Conservation (phyloP, 2,329 filamentous ascomycete genomes). For the Pleomassaria siparia region DNA sequence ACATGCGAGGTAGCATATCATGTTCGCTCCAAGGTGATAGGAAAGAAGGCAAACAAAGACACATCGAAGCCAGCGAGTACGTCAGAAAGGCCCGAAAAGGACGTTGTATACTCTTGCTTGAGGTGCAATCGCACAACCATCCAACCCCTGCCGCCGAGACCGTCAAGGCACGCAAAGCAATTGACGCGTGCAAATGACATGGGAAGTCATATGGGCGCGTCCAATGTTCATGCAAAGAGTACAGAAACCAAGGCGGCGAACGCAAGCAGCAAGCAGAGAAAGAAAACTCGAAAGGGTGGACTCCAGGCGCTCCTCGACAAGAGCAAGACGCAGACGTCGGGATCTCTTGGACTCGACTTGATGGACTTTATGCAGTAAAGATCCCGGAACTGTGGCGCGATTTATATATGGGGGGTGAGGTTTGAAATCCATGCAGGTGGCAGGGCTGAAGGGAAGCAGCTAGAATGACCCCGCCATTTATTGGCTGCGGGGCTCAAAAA, state of each 20-base stretch:
- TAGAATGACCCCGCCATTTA: constrained; percentile 34
- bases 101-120: constrained; percentile 29
- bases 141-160: constrained; percentile 22
- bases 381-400: constrained; percentile 21
- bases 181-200: background rate
- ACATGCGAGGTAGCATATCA: constrained; percentile 28
- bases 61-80: background rate
- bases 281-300: constrained; percentile 57
- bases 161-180: constrained; percentile 21
- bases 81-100: constrained; percentile 16
- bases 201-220: background rate
- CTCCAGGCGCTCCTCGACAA: constrained; percentile 57
- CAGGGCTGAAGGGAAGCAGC: constrained; percentile 21
- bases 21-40: constrained; percentile 2
- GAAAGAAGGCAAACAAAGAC: constrained; percentile 8
- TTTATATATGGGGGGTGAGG: constrained; percentile 11
- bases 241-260: constrained; percentile 40
- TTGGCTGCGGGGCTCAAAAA: constrained; percentile 36
- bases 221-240: background rate
- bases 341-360: constrained; percentile 49
- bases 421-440: constrained; percentile 1
- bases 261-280: constrained; percentile 56
- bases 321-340: constrained; percentile 41
- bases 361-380: constrained; percentile 56
- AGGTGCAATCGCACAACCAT: constrained; percentile 36